Evolutionary conservation across 306 rosid genomes (phyloP), one percentile per base, ranked within the genome.

Genomic region (Purshia tridentata): DNA sequence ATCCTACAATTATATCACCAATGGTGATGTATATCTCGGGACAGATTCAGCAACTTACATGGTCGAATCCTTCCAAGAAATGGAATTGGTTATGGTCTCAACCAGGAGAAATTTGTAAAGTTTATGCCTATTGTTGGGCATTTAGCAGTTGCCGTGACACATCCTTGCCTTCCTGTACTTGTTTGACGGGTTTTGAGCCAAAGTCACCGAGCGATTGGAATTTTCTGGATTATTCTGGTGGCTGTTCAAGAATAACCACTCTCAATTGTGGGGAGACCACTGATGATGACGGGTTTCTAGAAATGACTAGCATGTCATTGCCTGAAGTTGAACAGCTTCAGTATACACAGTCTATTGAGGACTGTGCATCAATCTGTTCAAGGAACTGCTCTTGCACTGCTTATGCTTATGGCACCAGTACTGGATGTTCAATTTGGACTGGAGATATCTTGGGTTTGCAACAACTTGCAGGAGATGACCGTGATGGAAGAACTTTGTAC

Each of bases 41-140:
- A 46, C 83, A 81, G 71, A 13, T 86, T 65, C 63, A 59, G 75
- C 71, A 65, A 59, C 9, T 8, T 0, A 8, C 67, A 2, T 84
- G 84, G 88, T 20, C 66, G 4, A 44, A 62, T 6, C 0, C 0
- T 49, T 0, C 35, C 39, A 52, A 44, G 16, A 15, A 58, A 0
- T 84, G 91, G 91, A 77, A 59, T 9, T 53, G 74, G 73, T 11
- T 75, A 54, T 86, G 91, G 89, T 23, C 83, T 35, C 75, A 61
- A 22, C 88, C 89, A 1, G 52, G 70, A 29, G 5, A 6, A 46
- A 80, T 66, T 3, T 88, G 92, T 9, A 82, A 82, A 5, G 88
- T 89, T 6, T 77, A 86, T 75, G 82, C 81, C 6, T 66, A 64
- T n/a, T 89, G 94, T 50, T 88, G 94, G 35, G 55, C 82, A 5